Evolutionary conservation across 2,329 filamentous ascomycete species (phyloP), one percentile per base, ranked within the genome.

Genomic region (Cordyceps fumosorosea): DNA sequence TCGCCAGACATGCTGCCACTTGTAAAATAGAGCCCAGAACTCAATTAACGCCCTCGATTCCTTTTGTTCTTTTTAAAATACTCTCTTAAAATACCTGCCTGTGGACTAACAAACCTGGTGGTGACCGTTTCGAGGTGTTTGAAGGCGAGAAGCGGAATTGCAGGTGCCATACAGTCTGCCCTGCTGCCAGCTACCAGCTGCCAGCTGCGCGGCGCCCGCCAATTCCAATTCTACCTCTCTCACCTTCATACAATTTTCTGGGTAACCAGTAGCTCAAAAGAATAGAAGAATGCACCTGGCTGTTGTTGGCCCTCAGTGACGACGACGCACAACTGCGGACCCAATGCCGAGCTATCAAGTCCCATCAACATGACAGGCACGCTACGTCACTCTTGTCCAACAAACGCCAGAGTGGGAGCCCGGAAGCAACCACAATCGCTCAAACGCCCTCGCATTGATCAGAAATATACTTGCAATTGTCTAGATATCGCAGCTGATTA

Each of bases 21-120:
- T 84, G 82, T 84, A 85, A 85, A 84, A 81, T 84, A 84, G 81
- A 84, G 81, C 77, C 76, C 72, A 80, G 80, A 80, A 81, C 81
- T 82, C 80, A 83, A 84, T 79, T 76, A 80, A 83, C 71, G 79
- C 79, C 81, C 81, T 83, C 78, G 76, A 81, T 84, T 84, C 78
- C 78, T 78, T 84, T 83, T 82, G 80, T 83, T 76, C 73, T 59
- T 54, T 26, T 48, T 29, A 51, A 54, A 58, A 52, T 37, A 37
- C 44, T n/a, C 22, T 64, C 72, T 69, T 55, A 66, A 62, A 62
- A 64, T 47, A 8, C 20, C 18, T 37, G n/a, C 1, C 12, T 3
- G 22, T 32, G 40, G 22, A 47, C 18, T 22, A 8, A 37, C 34
- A 14, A 14, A 12, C 11, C 2, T 47, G 3, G 40, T 44, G 40